Evolutionary conservation across 2,329 filamentous ascomycete genomes (phyloP), one percentile per base, ranked within the genome.

Genomic region (Colletotrichum plurivorum): DNA sequence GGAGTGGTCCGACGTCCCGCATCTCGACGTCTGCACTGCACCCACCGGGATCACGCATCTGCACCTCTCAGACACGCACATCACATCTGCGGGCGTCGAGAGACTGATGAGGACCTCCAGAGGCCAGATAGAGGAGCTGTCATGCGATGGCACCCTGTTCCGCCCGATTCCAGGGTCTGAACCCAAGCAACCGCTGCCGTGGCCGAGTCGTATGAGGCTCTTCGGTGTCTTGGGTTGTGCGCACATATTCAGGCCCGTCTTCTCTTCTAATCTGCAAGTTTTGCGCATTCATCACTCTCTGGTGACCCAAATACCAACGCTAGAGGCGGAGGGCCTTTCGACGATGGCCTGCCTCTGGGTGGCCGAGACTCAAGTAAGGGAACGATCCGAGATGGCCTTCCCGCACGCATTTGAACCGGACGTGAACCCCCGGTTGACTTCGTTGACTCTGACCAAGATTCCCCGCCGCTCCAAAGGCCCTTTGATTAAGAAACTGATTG

Each of bases 211-310:
- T 2, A 67, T 80, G 2, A 78, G 67, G 18, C 66, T 88, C 2
- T 73, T 75, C 31, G 87, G 87, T 16, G 76, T 86, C 8, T 72
- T 86, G 10, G 84, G 84, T 8, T 78, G 79, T 5, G 78, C 83
- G 0, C 81, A 88, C 72, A 71, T 86, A 9, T 84, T 89, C 63
- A 82, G 88, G 0, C 87, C 88, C 0, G 83, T 86, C 0, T 78
- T 86, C 58, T 87, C 86, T 1, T 84, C 85, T 1, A 87, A 87
- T 70, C 78, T 91, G 5, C 83, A 85, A 39, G 79, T 79, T 1
- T 76, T 91, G 2, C 83, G 85, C 13, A 78, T 89, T 6, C 89
- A 91, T 59, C 89, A 91, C 74, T 90, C 88, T 0, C 71, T 90
- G 2, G 83, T 91, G 6, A 91, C 89, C 0, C 82, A 84, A 48